phyloP scores from a whole-genome alignment of 257 asterid species.

The Capsicum pubescens region DNA sequence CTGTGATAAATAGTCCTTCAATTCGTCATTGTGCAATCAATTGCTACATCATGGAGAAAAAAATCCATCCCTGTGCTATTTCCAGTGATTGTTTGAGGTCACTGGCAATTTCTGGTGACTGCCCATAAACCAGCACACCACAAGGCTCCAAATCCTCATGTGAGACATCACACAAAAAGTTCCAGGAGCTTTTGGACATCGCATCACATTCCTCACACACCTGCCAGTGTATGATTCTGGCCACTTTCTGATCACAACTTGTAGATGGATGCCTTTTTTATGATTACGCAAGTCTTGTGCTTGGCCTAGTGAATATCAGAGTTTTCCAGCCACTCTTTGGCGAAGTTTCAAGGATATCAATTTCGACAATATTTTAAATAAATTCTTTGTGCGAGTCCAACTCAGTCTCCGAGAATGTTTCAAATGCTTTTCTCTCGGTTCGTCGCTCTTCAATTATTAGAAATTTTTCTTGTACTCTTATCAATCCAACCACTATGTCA shows the following conservation, averaged over 20 bases:
- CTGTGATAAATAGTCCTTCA: neutral
- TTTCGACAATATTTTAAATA: neutral
- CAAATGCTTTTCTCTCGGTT: neutral
- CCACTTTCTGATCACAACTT: neutral
- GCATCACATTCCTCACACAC: neutral
- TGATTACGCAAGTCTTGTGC: neutral
- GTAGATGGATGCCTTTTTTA: neutral
- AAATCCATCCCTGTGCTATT: neutral
- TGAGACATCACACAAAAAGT: neutral
- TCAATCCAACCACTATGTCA: neutral
- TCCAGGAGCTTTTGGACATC: neutral
- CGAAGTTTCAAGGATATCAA: neutral
- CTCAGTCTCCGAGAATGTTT: neutral
- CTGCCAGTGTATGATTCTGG: neutral
- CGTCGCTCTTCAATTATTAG: neutral
- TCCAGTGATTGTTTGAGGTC: conserved; percentile 1
- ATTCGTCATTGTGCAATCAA: neutral
- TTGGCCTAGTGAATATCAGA: neutral
- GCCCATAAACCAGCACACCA: neutral
- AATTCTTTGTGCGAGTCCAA: neutral
- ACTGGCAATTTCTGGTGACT: neutral
- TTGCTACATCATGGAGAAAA: neutral
- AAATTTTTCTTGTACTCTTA: neutral
- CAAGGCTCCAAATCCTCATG: neutral
- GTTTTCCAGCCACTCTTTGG: neutral